phyloP scores from a whole-genome alignment of 768 basidiomycete species.

The Serendipita indica region DNA sequence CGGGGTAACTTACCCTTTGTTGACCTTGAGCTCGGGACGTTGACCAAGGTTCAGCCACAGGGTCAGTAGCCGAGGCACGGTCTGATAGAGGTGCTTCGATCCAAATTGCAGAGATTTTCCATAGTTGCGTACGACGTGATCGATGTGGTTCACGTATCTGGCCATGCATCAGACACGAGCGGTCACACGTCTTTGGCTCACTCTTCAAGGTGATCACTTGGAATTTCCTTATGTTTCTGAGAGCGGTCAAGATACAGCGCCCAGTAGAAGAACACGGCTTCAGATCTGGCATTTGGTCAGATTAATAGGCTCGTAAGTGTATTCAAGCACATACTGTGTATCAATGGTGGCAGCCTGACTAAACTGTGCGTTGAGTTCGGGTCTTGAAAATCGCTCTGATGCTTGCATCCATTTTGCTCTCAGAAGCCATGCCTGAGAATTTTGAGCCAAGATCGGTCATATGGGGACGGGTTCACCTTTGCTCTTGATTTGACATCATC shows the following conservation, averaged over 20 bases:
- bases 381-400: constrained; percentile 61
- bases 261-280: constrained; percentile 72
- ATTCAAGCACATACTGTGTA: constrained; percentile 24
- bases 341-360: constrained; percentile 23
- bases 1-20: constrained; percentile 11
- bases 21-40: constrained; percentile 18
- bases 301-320: background rate
- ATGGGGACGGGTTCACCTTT: constrained; percentile 36
- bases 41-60: constrained; percentile 93
- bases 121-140: constrained; percentile 41
- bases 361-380: constrained; percentile 41
- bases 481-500: constrained; percentile 44
- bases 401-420: constrained; percentile 90
- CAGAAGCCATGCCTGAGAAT: constrained; percentile 54
- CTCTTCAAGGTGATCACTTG: background rate
- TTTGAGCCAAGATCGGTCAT: background rate
- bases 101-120: constrained; percentile 59
- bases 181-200: background rate
- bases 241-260: constrained; percentile 69
- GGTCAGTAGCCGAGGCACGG: constrained; percentile 82
- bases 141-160: constrained; percentile 3
- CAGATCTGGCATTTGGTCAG: constrained; percentile 38
- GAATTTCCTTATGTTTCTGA: constrained; percentile 11
- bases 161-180: background rate
- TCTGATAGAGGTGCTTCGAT: constrained; percentile 93